Evolutionary conservation across 768 basidiomycete genomes (phyloP), one percentile per base, ranked within the genome.

Genomic region (Baorangia bicolor): DNA sequence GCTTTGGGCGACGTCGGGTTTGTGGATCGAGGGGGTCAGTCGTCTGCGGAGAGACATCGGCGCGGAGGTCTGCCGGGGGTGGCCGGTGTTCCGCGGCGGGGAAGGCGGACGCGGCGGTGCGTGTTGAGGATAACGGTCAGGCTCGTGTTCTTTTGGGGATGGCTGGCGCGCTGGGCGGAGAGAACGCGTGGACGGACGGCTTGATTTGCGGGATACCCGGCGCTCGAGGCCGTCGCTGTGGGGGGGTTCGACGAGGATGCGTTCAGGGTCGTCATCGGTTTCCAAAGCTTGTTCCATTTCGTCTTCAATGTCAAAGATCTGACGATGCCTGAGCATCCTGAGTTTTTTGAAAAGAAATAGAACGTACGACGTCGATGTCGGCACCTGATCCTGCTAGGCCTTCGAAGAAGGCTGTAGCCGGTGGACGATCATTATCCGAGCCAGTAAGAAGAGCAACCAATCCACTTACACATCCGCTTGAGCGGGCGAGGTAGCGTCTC

Each of bases 301-400:
- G 18, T 88, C 87, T 64, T 87, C 87, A 12, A 93, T 77, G 59
- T 92, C 88, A 62, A 94, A 94, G 20, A 94, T 83, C 86, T 91
- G 51, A 40, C 20, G 23, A 18, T 49, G 9, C 20, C 6, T 64
- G 23, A 64, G 49, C 18, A 18, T 38, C 21, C 21, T 23, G 16
- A 0, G 13, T n/a, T 14, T 2, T 16, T 18, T 20, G 12, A 21
- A 53, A 40, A 33, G 25, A 34, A 38, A 51, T 14, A 27, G 18
- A 33, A 51, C 83, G 20, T 65, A 92, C 90, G 8, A 84, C 81
- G 60, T 88, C 86, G 53, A 94, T 93, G 63, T 91, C 88, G 4
- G 80, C 76, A 55, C 78, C 84, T 2, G 83, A 78, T 3, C 92
- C 90, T n/a, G 78, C 83, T 14, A 93, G 69, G 11, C 88, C 87